Percentiles rank a stretch among this genome's conserved stretches.
Evolutionary conservation across 1,284 basidiomycete species (phyloP).

Genomic region (Cutaneotrichosporon cavernicola): DNA sequence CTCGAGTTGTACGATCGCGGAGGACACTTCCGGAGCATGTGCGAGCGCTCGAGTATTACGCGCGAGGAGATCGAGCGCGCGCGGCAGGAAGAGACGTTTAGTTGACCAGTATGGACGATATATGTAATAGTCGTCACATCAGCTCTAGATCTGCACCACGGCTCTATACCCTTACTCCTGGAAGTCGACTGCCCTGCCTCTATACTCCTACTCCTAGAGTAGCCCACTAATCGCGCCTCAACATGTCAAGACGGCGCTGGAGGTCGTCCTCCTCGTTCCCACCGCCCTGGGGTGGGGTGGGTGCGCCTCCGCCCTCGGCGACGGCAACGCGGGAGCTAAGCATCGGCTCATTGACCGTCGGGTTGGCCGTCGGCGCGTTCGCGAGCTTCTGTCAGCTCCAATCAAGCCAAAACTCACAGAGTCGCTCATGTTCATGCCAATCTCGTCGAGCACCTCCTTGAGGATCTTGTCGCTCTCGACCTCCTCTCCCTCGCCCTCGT

Average conservation of each 20-base stretch:
- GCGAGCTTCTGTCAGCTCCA: conserved; percentile 58
- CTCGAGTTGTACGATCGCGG: conserved; percentile 45
- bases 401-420: conserved; percentile 61
- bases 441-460: conserved; percentile 95
- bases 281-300: conserved; percentile 52
- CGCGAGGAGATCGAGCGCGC: conserved; percentile 49
- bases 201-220: too few species aligned
- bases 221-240: conserved; percentile 57
- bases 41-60: conserved; percentile 52
- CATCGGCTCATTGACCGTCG: conserved; percentile 61
- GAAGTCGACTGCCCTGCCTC: too few species aligned
- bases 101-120: not conserved
- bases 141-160: not conserved
- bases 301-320: conserved; percentile 55
- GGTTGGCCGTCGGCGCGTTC: conserved; percentile 74
- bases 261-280: conserved; percentile 80
- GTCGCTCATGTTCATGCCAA: conserved; percentile 88
- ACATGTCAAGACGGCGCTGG: conserved; percentile 79
- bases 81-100: conserved; percentile 6
- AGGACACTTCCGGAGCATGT: conserved; percentile 48
- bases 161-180: not conserved
- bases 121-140: conserved; percentile 4
- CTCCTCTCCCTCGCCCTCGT: conserved; percentile 81
- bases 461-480: conserved; percentile 95
- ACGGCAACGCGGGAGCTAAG: conserved; percentile 70